phyloP scores from a whole-genome alignment of 1,139 yeast species.

The Scheffersomyces titani region DNA sequence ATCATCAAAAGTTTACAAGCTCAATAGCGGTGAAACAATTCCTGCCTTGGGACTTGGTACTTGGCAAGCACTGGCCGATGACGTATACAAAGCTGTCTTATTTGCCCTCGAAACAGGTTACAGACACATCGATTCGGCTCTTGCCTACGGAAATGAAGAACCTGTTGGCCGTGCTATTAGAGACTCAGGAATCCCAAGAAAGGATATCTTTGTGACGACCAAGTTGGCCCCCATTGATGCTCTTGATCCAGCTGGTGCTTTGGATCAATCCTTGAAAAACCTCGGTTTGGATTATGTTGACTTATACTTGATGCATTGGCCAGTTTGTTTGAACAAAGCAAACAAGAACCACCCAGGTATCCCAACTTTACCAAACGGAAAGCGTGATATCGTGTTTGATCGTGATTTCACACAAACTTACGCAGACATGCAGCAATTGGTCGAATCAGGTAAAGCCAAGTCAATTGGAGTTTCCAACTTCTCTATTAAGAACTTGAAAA shows the following conservation, averaged over 20 bases:
- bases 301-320: slow-evolving; percentile 87
- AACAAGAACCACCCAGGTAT: slow-evolving; percentile 29
- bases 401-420: slow-evolving; percentile 20
- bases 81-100: slow-evolving; percentile 61
- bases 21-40: slow-evolving; percentile 65
- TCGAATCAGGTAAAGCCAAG: slow-evolving; percentile 11
- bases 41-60: slow-evolving; percentile 80
- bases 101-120: slow-evolving; percentile 70
- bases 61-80: slow-evolving; percentile 68
- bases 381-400: neutral
- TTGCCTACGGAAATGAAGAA: slow-evolving; percentile 64
- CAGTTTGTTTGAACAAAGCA: slow-evolving; percentile 35
- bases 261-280: slow-evolving; percentile 62
- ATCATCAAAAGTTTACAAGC: slow-evolving; percentile 27
- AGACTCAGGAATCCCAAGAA: slow-evolving; percentile 68
- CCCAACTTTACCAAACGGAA: slow-evolving; percentile 35
- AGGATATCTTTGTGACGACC: slow-evolving; percentile 74
- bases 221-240: slow-evolving; percentile 76
- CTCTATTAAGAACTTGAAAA: slow-evolving; percentile 14
- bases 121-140: slow-evolving; percentile 80
- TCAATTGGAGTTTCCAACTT: slow-evolving; percentile 24
- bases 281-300: slow-evolving; percentile 82
- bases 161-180: slow-evolving; percentile 67
- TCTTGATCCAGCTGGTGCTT: slow-evolving; percentile 56
- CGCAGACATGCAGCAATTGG: slow-evolving; percentile 13